Percentiles rank a stretch among this genome's conserved stretches.
These are phyloP conservation scores for Xylaria grammica DNA, from an alignment of 495 filamentous ascomycete genomes.

Conservation along the genomic window DNA sequence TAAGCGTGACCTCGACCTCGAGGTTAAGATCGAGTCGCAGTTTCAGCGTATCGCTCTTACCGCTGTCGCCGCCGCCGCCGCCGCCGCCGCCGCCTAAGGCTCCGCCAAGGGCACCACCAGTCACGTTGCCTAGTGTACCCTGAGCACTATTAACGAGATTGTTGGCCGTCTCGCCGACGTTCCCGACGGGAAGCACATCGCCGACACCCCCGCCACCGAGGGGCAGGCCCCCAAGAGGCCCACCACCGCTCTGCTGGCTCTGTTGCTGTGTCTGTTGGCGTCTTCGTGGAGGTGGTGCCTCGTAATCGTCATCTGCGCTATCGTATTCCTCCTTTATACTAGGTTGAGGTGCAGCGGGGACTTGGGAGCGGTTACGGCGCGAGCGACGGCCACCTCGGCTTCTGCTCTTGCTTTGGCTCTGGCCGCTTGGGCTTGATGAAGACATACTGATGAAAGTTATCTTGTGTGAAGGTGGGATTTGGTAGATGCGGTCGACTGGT, in stretches of 20 bases:
- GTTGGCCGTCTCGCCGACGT: conserved; percentile 69
- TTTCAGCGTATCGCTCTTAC: conserved; percentile 73
- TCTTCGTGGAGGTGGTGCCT: conserved; percentile 38
- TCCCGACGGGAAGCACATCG: conserved; percentile 51
- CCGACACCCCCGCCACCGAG: conserved; percentile 43
- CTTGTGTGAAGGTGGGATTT: neutral
- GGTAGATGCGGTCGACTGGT: neutral
- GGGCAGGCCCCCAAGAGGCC: conserved; percentile 60
- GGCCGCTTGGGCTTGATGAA: conserved; percentile 29
- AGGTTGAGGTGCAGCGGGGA: conserved; percentile 42
- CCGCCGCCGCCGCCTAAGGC: conserved; percentile 39
- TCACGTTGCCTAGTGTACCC: conserved; percentile 62
- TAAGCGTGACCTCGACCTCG: conserved; percentile 86
- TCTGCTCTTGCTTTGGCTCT: conserved; percentile 24
- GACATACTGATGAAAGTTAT: conserved; percentile 28
- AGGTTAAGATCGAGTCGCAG: conserved; percentile 84
- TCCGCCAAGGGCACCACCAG: conserved; percentile 47
- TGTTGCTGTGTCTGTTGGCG: conserved; percentile 46
- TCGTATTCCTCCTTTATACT: conserved; percentile 39
- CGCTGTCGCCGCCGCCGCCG: conserved; percentile 44
- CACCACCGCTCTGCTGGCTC: conserved; percentile 49
- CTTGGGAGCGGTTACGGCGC: conserved; percentile 39
- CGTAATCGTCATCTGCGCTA: conserved; percentile 49
- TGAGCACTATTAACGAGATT: conserved; percentile 63
- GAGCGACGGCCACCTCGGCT: conserved; percentile 26